These are phyloP conservation scores for baker's yeast (Saccharomyces cerevisiae) DNA, from an alignment of 805 yeast genomes.

Conservation along the genomic window DNA sequence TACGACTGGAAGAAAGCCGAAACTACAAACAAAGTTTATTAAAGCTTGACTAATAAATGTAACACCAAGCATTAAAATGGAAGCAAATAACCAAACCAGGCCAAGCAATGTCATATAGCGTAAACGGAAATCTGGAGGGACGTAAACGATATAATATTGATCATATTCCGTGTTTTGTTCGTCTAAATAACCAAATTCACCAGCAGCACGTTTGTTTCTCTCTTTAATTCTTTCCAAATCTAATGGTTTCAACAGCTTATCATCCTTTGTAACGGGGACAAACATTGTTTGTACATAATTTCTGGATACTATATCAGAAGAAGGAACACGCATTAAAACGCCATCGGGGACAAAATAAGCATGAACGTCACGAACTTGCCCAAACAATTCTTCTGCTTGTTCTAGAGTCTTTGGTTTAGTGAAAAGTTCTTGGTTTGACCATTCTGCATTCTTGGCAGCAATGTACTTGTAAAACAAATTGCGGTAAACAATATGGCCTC, in stretches of 20 bases:
- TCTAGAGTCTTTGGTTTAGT: conserved; percentile 44
- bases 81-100: conserved; percentile 40
- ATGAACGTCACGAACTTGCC: conserved; percentile 33
- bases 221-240: conserved; percentile 27
- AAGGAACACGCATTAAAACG: conserved; percentile 76
- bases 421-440: conserved; percentile 44
- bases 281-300: conserved; percentile 58
- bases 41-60: conserved; percentile 15
- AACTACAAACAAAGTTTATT: conserved; percentile 8
- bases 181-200: conserved; percentile 38
- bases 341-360: conserved; percentile 79
- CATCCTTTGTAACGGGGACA: conserved; percentile 75
- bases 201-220: conserved; percentile 31
- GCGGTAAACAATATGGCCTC: conserved; percentile 60
- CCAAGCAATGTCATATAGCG: conserved; percentile 42
- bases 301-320: conserved; percentile 65
- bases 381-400: conserved; percentile 40
- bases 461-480: conserved; percentile 37
- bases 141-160: conserved; percentile 66
- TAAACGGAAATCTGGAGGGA: conserved; percentile 67
- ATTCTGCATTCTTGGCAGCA: conserved; percentile 29
- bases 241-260: conserved; percentile 43
- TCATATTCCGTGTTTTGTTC: conserved; percentile 35
- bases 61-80: conserved; percentile 22
- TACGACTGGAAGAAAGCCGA: conserved; percentile 6